Evolutionary conservation across 2,329 filamentous ascomycete species (phyloP).

Genomic region (Sporothrix humicola): DNA sequence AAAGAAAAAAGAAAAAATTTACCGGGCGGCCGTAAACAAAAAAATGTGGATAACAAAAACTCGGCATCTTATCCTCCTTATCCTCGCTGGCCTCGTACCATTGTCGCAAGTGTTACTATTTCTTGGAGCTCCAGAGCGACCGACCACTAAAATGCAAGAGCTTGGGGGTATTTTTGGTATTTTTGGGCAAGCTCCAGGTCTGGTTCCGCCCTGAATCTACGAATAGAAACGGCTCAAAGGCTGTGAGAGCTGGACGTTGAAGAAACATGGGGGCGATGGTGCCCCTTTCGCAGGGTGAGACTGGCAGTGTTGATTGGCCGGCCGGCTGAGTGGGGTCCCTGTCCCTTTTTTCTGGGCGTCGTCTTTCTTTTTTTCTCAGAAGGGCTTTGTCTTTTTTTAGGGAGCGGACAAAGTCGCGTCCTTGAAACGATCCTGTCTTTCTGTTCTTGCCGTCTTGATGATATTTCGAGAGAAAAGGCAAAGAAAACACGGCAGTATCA

Average conservation of each 20-base stretch:
- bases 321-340: neutral
- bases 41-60: conserved; percentile 25
- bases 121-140: neutral
- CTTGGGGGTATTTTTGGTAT: neutral
- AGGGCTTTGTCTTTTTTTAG: neutral
- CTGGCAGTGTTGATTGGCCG: neutral
- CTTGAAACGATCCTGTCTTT: neutral
- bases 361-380: neutral
- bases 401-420: no score
- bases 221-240: neutral
- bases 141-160: conserved; percentile 9
- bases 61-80: conserved; percentile 8
- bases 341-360: neutral
- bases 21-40: conserved; percentile 7
- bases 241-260: neutral
- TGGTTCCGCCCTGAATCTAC: neutral
- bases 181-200: conserved; percentile 6
- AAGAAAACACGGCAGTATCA: no score
- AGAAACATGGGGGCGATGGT: neutral
- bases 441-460: no score
- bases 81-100: neutral
- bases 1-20: conserved; percentile 2
- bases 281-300: neutral
- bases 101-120: neutral
- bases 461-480: no score